Conservation (phyloP, 768 basidiomycete genomes). For the Tricholoma matsutake region DNA sequence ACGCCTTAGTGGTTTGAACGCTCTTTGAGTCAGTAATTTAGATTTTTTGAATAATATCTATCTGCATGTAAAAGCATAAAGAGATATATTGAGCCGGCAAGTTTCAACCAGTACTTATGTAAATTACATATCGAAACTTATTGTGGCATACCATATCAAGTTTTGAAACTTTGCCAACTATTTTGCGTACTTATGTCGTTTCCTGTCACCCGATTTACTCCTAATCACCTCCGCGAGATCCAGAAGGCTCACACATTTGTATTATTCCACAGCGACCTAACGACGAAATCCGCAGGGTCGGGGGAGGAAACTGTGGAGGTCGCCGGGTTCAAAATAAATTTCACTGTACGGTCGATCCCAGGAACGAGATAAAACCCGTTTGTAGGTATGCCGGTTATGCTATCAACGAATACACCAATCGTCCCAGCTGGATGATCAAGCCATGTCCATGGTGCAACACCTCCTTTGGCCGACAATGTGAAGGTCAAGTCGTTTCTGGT, state of each 20-base stretch:
- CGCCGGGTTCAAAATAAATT: conserved; percentile 35
- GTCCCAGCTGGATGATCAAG: conserved; percentile 56
- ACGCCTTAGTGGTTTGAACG: too few relatives aligned
- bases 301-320: conserved; percentile 39
- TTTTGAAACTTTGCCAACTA: too few relatives aligned
- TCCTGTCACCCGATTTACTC: too few relatives aligned
- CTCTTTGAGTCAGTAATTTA: too few relatives aligned
- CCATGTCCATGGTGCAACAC: conserved; percentile 59
- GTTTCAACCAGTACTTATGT: too few relatives aligned
- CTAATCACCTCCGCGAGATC: not conserved
- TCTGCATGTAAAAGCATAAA: too few relatives aligned
- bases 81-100: too few relatives aligned
- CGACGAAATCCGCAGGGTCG: conserved; percentile 42
- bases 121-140: too few relatives aligned
- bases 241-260: conserved; percentile 30
- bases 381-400: conserved; percentile 34
- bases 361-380: conserved; percentile 61
- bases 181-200: too few relatives aligned
- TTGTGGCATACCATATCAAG: too few relatives aligned
- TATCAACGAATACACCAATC: conserved; percentile 50
- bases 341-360: conserved; percentile 47
- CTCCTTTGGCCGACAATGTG: conserved; percentile 49
- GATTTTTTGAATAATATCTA: too few relatives aligned
- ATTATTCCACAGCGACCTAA: conserved; percentile 54
- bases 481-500: conserved; percentile 38